These are phyloP conservation scores for Chlamydomonas sp. DNA, from an alignment of 139 green algal species.

Conservation along the genomic window DNA sequence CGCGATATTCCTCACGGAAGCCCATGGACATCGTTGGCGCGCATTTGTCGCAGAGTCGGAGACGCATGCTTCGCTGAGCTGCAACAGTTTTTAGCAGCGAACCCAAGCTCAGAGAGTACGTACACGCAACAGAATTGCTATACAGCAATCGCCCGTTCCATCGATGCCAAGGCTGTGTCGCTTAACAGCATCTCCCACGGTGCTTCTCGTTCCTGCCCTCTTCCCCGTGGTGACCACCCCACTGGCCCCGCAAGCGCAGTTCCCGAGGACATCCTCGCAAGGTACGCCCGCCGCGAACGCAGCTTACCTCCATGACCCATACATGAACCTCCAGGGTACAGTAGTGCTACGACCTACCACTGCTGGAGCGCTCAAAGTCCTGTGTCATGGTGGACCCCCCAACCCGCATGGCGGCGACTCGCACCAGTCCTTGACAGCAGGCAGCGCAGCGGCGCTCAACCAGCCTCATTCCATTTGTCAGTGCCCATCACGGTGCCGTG, in stretches of 20 bases:
- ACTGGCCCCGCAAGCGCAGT: too few species aligned
- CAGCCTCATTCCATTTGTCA: neutral
- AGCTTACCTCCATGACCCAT: neutral
- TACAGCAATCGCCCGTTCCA: neutral
- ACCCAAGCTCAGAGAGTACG: slow-evolving; percentile 4
- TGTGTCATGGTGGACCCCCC: too few species aligned
- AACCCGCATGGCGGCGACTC: neutral
- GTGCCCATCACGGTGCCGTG: too few species aligned
- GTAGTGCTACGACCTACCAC: neutral
- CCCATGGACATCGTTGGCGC: too few species aligned
- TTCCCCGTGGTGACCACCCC: neutral
- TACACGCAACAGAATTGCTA: neutral
- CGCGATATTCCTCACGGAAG: too few species aligned
- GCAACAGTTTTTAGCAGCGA: neutral
- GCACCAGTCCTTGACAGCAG: neutral
- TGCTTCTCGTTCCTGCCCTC: neutral
- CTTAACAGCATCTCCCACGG: too few species aligned
- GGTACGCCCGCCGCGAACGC: neutral
- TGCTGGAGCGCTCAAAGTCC: neutral
- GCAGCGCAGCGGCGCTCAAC: too few species aligned
- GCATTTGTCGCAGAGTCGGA: neutral
- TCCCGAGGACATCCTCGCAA: slow-evolving; percentile 16
- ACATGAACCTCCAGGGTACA: neutral
- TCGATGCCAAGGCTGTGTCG: neutral
- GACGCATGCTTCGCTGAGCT: slow-evolving; percentile 29